Base-by-base conservation (phyloP, 192 early-diverging fungal species). In the Rhizophagus sp. region DNA sequence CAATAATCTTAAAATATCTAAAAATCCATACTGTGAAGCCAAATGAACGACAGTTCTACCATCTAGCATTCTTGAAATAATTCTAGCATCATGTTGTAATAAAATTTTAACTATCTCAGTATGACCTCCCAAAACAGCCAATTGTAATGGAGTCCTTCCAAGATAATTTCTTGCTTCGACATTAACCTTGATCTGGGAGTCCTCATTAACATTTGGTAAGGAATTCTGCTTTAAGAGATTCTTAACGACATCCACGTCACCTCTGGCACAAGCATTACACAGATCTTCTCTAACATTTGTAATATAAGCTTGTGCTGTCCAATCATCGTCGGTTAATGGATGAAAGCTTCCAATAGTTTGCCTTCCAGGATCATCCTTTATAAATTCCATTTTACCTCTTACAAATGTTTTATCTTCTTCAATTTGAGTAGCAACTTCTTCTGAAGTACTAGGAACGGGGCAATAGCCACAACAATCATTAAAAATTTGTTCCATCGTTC, bases 71-170 rank as follows among this genome's bases (percentile, higher is more conserved):
- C 49, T 50, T 11, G 50, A 30, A 5, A 39, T 74, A 9, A 74
- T 74, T 25, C 30, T 74, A 62, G 73, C 73, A 33, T 17, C 73
- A 62, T 27, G 17, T 49, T 74, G 10, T 34, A 74, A 24, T 33
- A 74, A 61, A 30, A 61, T 7, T 17, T 12, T 5, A n/a, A 74
- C 73, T 49, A 30, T n/a, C 12, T 25, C 52, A 9, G 30, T 50
- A 74, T 57, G 47, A 33, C 50, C 50, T n/a, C 73, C 73, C 6
- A 74, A 7, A 25, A 74, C 50, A 30, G 73, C 73, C 30, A 74
- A 74, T 34, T 74, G 73, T 17, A 74, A 57, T 13, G 73, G 73
- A 30, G 73, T 74, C 34, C 73, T 74, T 61, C 73, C 73, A 30
- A 74, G 30, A 62, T 61, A 57, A 61, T 74, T 57, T 33, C 73